Conservation (phyloP, 352 stramenopile species). For the Pythium brassicae region DNA sequence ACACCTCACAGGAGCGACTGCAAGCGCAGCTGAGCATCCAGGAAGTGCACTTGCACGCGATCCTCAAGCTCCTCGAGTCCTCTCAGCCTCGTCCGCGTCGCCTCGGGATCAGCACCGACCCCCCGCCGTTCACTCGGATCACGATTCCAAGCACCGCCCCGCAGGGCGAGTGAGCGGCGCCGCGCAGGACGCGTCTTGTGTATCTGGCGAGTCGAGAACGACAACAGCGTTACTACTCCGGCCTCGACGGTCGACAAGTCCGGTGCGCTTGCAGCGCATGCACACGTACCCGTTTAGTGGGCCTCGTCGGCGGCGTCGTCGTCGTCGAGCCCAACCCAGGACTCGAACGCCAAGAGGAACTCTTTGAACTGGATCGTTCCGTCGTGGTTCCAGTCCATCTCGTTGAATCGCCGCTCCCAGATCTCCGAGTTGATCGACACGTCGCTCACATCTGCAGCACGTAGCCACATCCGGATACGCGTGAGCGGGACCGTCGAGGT, state of each 20-base stretch:
- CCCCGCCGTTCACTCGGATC: conserved; percentile 53
- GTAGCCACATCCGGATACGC: neutral
- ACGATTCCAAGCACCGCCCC: neutral
- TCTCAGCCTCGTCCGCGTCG: conserved; percentile 11
- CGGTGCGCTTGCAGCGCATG: too few species aligned
- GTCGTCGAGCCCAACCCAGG: conserved; percentile 81
- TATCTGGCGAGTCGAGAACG: neutral
- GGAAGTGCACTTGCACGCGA: conserved; percentile 52
- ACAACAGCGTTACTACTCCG: neutral
- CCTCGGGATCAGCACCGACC: conserved; percentile 14
- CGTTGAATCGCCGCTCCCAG: conserved; percentile 76
- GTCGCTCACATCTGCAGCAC: conserved; percentile 19
- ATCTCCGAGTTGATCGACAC: conserved; percentile 66
- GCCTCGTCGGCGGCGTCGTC: conserved; percentile 29
- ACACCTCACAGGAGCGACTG: conserved; percentile 47
- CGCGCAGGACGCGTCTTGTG: neutral
- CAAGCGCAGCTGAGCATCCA: conserved; percentile 53
- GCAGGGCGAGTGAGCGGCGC: neutral
- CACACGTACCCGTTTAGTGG: neutral
- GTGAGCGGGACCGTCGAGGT: too few species aligned
- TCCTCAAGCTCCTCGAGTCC: conserved; percentile 37
- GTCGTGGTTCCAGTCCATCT: conserved; percentile 88
- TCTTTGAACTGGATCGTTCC: conserved; percentile 87
- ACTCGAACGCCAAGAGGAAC: conserved; percentile 86
- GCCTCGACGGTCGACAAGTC: too few species aligned